Evolutionary conservation across 192 early-diverging fungal species (phyloP).

Genomic region (Obelidium mucronatum): DNA sequence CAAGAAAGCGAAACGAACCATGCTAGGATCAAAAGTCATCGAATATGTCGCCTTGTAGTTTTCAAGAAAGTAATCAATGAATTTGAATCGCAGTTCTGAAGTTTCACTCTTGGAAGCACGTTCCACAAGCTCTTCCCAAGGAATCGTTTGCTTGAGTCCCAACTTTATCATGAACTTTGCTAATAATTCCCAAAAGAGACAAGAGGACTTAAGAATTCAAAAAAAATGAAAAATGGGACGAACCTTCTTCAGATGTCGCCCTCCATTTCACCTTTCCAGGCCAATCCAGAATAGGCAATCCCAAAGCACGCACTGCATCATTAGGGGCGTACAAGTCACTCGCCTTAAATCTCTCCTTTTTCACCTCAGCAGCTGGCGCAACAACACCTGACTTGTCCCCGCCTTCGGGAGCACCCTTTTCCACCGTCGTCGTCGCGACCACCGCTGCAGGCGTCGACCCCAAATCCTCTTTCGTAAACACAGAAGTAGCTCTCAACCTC

Average conservation of each 20-base stretch:
- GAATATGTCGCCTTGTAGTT: constrained; percentile 67
- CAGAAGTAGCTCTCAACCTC: constrained; percentile 65
- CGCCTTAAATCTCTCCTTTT: constrained; percentile 61
- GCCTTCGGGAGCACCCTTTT: not conserved
- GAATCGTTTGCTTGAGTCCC: constrained; percentile 45
- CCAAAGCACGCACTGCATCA: constrained; percentile 62
- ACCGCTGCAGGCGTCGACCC: constrained; percentile 21
- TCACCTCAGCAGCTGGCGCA: not conserved
- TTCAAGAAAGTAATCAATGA: constrained; percentile 76
- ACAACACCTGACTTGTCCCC: not conserved
- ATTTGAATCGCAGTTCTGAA: constrained; percentile 45
- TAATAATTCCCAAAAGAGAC: constrained; percentile 9
- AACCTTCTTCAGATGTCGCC: constrained; percentile 48
- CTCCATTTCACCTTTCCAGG: constrained; percentile 56
- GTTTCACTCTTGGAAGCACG: constrained; percentile 26
- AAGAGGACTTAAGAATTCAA: not conserved
- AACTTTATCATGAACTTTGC: constrained; percentile 51
- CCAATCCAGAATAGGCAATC: constrained; percentile 77
- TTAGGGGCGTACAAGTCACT: constrained; percentile 72
- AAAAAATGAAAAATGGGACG: constrained; percentile 11
- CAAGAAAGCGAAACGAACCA: constrained; percentile 65
- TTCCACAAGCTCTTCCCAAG: constrained; percentile 43
- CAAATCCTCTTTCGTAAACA: constrained; percentile 65
- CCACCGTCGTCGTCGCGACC: not conserved
- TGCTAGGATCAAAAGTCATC: constrained; percentile 53